Base-by-base conservation (phyloP, 75 land plant species). In the Pinus taeda region DNA sequence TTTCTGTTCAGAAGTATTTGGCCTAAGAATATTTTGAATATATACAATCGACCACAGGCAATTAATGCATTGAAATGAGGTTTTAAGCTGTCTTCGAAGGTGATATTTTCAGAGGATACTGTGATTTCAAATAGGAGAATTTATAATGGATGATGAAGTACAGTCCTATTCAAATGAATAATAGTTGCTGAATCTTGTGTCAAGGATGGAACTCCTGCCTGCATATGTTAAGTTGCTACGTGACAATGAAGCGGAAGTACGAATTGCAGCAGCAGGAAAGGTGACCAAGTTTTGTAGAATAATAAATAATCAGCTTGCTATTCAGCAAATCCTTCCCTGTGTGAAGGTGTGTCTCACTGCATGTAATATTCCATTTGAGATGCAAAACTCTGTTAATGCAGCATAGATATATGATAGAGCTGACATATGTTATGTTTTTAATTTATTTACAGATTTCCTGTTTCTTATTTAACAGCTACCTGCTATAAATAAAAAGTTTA, bases 201-300 rank as follows among this genome's bases (percentile, higher is more conserved):
- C 15, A 63, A 88, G 90, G 71, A 77, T 73, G 74, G 90, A 88
- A 53, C 77, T 88, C 45, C 83, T 86, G 33, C 89, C 90, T 59
- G 90, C 89, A 69, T 88, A 86, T 81, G 89, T 86, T 18, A 79
- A 88, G 6, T 82, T 88, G 60, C 60, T 88, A 29, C 89, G 90
- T 36, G 90, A 88, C 79, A 88, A 88, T 83, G 90, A 88, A 74
- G 89, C 90, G 39, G 90, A 88, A 74, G 90, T 88, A 15, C 89
- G 89, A 30, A 88, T 86, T 62, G 89, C 90, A 49, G 90, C 90
- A 42, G 90, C 90, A 57, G 89, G 90, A 49, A 88, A 88, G 77
- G 90, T 88, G 58, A 86, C 90, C 24, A 86, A 88, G 76, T 88
- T 88, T 75, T 88, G 90, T 75, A 76, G 80, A 65, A 83, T 88